Base-by-base conservation (phyloP, 306 rosid species). In the Coriaria nepalensis region DNA sequence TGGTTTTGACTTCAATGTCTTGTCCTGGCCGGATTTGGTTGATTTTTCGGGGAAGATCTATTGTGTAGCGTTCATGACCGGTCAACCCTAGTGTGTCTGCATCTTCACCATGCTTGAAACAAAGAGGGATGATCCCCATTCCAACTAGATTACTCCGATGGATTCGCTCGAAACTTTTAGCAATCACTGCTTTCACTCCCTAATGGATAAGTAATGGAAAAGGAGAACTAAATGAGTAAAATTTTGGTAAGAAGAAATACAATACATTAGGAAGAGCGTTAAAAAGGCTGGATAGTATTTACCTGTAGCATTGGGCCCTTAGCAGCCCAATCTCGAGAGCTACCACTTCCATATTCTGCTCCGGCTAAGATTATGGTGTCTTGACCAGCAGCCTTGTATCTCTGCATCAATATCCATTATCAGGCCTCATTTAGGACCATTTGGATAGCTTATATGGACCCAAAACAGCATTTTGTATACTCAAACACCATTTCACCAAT, bases 251-350 rank as follows among this genome's bases (percentile, higher is more conserved):
- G n/a, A n/a, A n/a, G n/a, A n/a, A n/a, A n/a, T n/a, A n/a, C n/a
- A n/a, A n/a, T n/a, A n/a, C n/a, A n/a, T n/a, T n/a, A n/a, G n/a
- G n/a, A n/a, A 52, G n/a, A 13, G 48, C 36, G 55, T 40, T 36
- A 37, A 49, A 53, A 9, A 37, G 34, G 37, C 39, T n/a, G n/a
- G n/a, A n/a, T n/a, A n/a, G n/a, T n/a, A n/a, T n/a, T 37, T 78
- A 84, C 97, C 86, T 83, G 70, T 47, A 88, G 87, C 95, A 64
- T 84, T 56, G 95, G 95, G 33, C 95, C 95, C 75, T 88, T 88
- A 41, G 95, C 95, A 68, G 95, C 97, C 95, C 95, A 88, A 67
- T 88, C 97, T 33, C 95, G 93, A 13, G 97, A 88, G 62, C 95
- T 88, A 72, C 97, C 97, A 56, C 95, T 88, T 36, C 97, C 95